Conservation (phyloP, 2,329 filamentous ascomycete species). For the Hymenoscyphus fructigenus region DNA sequence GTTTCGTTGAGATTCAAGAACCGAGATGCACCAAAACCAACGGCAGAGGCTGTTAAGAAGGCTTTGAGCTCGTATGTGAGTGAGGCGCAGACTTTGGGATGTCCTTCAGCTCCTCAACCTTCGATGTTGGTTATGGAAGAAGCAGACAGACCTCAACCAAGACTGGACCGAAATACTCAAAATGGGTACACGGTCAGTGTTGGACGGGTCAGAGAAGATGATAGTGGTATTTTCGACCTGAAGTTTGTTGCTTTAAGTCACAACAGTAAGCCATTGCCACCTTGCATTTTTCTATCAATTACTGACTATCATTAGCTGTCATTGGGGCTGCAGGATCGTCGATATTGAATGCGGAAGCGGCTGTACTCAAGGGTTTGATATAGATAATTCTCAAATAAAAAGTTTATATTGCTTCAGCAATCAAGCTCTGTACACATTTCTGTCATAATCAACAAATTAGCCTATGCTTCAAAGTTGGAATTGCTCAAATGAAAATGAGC, state of each 20-base stretch:
- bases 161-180: conserved; percentile 82
- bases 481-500: no score
- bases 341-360: conserved; percentile 91
- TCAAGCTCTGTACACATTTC: not conserved
- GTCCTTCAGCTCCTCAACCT: conserved; percentile 78
- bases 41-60: conserved; percentile 71
- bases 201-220: conserved; percentile 76
- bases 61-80: conserved; percentile 79
- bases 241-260: conserved; percentile 94
- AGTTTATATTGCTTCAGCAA: not conserved
- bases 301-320: conserved; percentile 56
- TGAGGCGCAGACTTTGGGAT: conserved; percentile 80
- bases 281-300: not conserved
- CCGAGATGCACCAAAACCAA: conserved; percentile 62
- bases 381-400: conserved; percentile 47
- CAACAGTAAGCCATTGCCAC: conserved; percentile 48
- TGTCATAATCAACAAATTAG: no score
- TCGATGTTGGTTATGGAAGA: conserved; percentile 90
- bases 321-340: conserved; percentile 96
- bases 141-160: conserved; percentile 84
- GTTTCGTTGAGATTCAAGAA: conserved; percentile 81
- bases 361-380: conserved; percentile 77
- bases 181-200: conserved; percentile 90
- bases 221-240: conserved; percentile 87
- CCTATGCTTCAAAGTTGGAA: no score